Conservation (phyloP, 108 stramenopile species). For the Schizochytrium sp. region DNA sequence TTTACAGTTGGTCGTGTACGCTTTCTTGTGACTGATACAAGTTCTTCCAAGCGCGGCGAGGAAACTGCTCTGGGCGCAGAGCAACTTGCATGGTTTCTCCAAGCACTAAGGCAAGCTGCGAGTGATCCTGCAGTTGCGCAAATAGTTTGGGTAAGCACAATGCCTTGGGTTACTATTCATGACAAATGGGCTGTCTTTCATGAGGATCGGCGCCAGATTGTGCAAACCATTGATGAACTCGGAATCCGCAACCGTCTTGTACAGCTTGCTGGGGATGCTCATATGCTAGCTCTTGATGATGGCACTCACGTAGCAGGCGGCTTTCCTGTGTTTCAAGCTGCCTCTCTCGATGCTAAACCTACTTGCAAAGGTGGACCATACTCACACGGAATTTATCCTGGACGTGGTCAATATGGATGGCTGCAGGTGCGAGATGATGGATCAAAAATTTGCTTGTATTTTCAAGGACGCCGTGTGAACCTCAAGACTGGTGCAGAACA, state of each 20-base stretch:
- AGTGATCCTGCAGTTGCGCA: neutral
- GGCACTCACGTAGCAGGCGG: slow-evolving; percentile 49
- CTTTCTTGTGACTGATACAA: slow-evolving; percentile 19
- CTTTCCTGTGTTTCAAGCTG: slow-evolving; percentile 62
- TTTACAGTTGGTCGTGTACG: slow-evolving; percentile 52
- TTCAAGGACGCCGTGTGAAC: slow-evolving; percentile 2
- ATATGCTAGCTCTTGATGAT: slow-evolving; percentile 63
- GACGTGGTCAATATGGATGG: slow-evolving; percentile 59
- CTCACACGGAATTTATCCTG: slow-evolving; percentile 56
- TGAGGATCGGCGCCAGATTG: neutral
- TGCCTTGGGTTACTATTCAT: slow-evolving; percentile 38
- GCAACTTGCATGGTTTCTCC: slow-evolving; percentile 55
- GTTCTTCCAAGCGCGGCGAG: neutral
- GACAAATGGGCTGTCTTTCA: slow-evolving; percentile 59
- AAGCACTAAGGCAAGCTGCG: neutral
- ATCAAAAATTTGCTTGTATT: neutral
- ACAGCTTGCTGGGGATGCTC: slow-evolving; percentile 61
- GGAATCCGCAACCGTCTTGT: neutral
- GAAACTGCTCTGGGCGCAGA: slow-evolving; percentile 57
- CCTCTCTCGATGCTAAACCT: slow-evolving; percentile 58
- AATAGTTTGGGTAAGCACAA: slow-evolving; percentile 58
- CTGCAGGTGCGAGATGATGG: slow-evolving; percentile 27
- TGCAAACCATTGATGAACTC: neutral
- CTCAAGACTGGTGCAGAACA: neutral
- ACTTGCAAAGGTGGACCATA: slow-evolving; percentile 63